A percentile compares a stretch with the other conserved stretches of the same genome.
Conservation (phyloP, 2,329 filamentous ascomycete genomes). For the Botryotinia convoluta region DNA sequence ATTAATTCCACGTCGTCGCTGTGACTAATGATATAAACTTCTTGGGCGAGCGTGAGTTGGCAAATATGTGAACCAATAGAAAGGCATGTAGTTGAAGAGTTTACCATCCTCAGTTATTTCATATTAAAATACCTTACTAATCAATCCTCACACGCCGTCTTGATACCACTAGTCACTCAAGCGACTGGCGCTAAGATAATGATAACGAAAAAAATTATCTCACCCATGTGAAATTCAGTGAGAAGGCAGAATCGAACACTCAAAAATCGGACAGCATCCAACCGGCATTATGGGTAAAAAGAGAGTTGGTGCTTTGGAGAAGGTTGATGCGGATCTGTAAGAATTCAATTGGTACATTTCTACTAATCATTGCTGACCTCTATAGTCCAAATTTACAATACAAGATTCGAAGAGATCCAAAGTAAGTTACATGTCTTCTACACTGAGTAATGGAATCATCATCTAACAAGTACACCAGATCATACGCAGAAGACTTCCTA, state of each 20-base stretch:
- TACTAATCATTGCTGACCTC: constrained; percentile 29
- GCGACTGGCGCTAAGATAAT: constrained; percentile 20
- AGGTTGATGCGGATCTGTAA: constrained; percentile 85
- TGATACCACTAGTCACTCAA: neutral
- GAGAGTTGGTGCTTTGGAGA: constrained; percentile 89
- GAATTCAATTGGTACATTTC: constrained; percentile 36
- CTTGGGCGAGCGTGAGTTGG: constrained; percentile 15
- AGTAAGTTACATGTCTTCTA: constrained; percentile 48
- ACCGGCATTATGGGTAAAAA: constrained; percentile 68
- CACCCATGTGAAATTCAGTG: neutral
- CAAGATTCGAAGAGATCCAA: constrained; percentile 84
- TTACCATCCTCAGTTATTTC: neutral
- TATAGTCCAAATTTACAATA: constrained; percentile 78
- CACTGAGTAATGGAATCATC: neutral
- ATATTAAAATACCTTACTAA: neutral
- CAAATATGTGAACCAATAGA: neutral
- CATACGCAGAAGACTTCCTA: constrained; percentile 85
- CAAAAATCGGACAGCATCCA: neutral
- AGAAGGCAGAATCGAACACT: constrained; percentile 9
- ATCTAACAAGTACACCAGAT: constrained; percentile 47
- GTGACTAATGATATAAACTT: constrained; percentile 2
- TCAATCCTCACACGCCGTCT: neutral
- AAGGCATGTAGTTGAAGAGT: constrained; percentile 7
- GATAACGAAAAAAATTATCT: constrained; percentile 18
- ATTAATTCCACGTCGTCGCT: constrained; percentile 15